These are phyloP conservation scores for Colletotrichum horii DNA, from an alignment of 2,329 filamentous ascomycete species.

Conservation along the genomic window DNA sequence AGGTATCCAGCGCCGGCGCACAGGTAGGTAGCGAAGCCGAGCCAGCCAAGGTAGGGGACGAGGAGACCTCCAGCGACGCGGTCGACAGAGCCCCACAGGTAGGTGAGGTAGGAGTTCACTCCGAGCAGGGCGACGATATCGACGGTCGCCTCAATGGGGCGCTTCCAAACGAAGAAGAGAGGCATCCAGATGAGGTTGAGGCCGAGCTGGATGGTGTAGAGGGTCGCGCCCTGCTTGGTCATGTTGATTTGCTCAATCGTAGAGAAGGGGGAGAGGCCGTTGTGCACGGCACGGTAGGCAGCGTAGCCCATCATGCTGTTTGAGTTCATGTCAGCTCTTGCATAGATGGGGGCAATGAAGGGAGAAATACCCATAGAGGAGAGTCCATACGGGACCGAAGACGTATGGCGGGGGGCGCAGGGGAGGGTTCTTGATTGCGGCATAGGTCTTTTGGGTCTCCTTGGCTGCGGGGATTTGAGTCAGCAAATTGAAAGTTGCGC, in stretches of 20 bases:
- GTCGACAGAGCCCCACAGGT: conserved; percentile 79
- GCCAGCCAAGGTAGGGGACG: conserved; percentile 84
- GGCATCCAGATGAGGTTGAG: conserved; percentile 92
- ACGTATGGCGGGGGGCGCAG: conserved; percentile 64
- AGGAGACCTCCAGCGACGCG: conserved; percentile 74
- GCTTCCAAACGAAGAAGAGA: conserved; percentile 82
- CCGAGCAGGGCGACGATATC: conserved; percentile 79
- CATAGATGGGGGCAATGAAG: not conserved
- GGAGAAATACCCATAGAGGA: conserved; percentile 59
- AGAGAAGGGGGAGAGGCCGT: conserved; percentile 63
- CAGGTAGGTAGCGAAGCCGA: conserved; percentile 87
- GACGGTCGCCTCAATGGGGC: conserved; percentile 74
- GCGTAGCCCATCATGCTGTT: conserved; percentile 81
- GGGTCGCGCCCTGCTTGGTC: conserved; percentile 72
- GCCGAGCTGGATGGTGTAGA: conserved; percentile 86
- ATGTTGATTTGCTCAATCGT: conserved; percentile 58
- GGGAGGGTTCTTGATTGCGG: conserved; percentile 70
- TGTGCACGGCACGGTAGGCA: conserved; percentile 76
- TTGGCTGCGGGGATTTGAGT: conserved; percentile 43
- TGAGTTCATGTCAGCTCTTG: not conserved
- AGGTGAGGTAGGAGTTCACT: conserved; percentile 74
- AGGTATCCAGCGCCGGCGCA: conserved; percentile 71
- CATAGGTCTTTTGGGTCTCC: conserved; percentile 67
- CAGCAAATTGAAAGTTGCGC: not conserved
- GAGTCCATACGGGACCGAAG: conserved; percentile 71